Evolutionary conservation across 2,329 filamentous ascomycete species (phyloP).

Genomic region (Epichloe uncinata): DNA sequence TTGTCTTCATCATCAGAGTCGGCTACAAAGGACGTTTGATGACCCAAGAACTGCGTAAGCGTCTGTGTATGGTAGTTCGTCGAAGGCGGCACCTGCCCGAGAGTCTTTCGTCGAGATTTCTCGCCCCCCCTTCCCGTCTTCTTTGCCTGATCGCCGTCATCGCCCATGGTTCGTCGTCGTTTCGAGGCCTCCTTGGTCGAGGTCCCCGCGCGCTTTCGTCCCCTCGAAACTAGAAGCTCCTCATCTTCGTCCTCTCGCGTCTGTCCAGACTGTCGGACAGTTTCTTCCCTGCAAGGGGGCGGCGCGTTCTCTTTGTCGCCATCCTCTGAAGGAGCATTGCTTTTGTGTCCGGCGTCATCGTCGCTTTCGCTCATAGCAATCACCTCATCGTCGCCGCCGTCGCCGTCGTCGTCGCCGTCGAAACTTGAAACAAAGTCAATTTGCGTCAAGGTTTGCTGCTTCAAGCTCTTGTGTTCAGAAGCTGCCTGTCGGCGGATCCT

Average conservation of each 20-base stretch:
- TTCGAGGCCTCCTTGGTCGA: background rate
- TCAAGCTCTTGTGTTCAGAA: conserved; percentile 14
- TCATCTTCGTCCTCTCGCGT: conserved; percentile 7
- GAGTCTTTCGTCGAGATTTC: conserved; percentile 17
- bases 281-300: background rate
- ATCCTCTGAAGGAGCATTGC: background rate
- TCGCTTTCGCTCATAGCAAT: conserved; percentile 16
- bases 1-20: conserved; percentile 25
- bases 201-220: conserved; percentile 10
- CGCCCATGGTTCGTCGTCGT: conserved; percentile 1
- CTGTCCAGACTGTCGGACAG: background rate
- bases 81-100: conserved; percentile 16
- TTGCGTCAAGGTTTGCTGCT: conserved; percentile 31
- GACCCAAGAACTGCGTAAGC: conserved; percentile 25
- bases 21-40: conserved; percentile 16
- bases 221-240: conserved; percentile 12
- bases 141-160: conserved; percentile 4
- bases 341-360: background rate
- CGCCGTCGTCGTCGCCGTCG: conserved; percentile 15
- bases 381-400: no score
- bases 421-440: conserved; percentile 25
- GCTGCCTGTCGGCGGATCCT: conserved; percentile 23
- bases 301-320: conserved; percentile 9
- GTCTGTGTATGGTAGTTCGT: conserved; percentile 28
- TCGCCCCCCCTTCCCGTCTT: background rate